These are phyloP conservation scores for Neurospora sp. DNA, from an alignment of 495 filamentous ascomycete species.

Conservation along the genomic window DNA sequence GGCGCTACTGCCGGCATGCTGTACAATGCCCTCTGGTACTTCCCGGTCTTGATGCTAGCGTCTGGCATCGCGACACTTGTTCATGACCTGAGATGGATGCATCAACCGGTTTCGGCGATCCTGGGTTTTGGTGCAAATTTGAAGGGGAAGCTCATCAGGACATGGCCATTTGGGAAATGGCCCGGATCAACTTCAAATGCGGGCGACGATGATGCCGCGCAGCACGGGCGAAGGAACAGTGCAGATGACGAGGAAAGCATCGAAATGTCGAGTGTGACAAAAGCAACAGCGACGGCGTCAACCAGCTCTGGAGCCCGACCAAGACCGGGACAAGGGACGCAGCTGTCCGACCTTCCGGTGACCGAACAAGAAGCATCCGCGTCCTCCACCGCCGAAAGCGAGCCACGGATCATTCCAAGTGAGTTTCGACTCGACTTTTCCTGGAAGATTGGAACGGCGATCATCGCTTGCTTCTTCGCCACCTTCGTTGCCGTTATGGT, in stretches of 20 bases:
- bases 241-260: conserved; percentile 2
- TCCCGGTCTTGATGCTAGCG: conserved; percentile 57
- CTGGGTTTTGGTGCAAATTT: not conserved
- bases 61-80: conserved; percentile 46
- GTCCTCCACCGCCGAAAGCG: conserved; percentile 12
- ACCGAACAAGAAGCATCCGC: conserved; percentile 5
- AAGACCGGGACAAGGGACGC: not conserved
- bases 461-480: conserved; percentile 45
- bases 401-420: conserved; percentile 32
- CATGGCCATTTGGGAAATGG: not conserved
- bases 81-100: conserved; percentile 52
- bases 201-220: not conserved
- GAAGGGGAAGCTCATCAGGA: not conserved
- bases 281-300: not conserved
- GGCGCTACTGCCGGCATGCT: conserved; percentile 58
- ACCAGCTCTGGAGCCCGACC: not conserved
- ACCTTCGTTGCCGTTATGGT: conserved; percentile 55
- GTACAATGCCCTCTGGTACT: conserved; percentile 78
- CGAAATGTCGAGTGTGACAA: not conserved
- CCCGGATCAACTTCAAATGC: not conserved
- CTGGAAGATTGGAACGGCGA: conserved; percentile 36
- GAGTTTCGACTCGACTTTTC: conserved; percentile 29
- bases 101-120: conserved; percentile 11
- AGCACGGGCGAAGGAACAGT: not conserved
- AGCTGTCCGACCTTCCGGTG: conserved; percentile 6